Evolutionary conservation across 2,329 filamentous ascomycete species (phyloP), one percentile per base, ranked within the genome.

Genomic region (Arthroderma sp.): DNA sequence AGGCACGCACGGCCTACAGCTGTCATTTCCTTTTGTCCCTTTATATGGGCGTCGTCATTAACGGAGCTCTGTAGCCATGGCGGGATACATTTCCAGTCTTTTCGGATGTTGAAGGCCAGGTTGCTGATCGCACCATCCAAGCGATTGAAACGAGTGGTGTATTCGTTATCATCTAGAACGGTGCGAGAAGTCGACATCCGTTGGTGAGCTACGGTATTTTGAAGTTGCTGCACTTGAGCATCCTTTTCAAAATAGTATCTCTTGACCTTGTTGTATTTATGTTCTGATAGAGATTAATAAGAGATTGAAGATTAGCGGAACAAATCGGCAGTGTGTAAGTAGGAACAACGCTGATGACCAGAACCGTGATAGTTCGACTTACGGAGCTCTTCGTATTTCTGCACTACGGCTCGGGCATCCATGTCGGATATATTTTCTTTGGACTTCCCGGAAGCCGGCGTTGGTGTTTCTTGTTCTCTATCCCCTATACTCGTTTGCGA

Each of bases 211-310:
- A 98, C 77, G n/a, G 87, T 91, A 62, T 98, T 96, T 62, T 98
- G 91, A 11, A 98, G 74, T 56, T 91, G 83, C 62, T 95, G 89
- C 27, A 96, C 84, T 63, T 95, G 88, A 11, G 80, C 74, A 52
- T 81, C 83, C 55, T 94, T 82, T 52, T 96, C 91, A 62, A 96
- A 96, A 61, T 95, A 98, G 56, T 95, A 84, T 45, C 87, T 81
- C 70, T 98, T 98, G 47, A 98, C 89, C 60, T 95, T 94, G 62
- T 93, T 93, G 62, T 98, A 98, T 68, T 98, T 98, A 53, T 78
- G 79, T 58, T 91, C 88, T 94, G 51, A 15, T 36, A 27, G 11
- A 22, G 15, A 28, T 43, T 15, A 27, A 27, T 27, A 36, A 5
- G 36, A 6, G 11, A 27, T 22, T 27, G 5, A 49, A 10, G 38